These are phyloP conservation scores for Yamadazyma nakazawae DNA, from an alignment of 805 yeast species.

Conservation along the genomic window DNA sequence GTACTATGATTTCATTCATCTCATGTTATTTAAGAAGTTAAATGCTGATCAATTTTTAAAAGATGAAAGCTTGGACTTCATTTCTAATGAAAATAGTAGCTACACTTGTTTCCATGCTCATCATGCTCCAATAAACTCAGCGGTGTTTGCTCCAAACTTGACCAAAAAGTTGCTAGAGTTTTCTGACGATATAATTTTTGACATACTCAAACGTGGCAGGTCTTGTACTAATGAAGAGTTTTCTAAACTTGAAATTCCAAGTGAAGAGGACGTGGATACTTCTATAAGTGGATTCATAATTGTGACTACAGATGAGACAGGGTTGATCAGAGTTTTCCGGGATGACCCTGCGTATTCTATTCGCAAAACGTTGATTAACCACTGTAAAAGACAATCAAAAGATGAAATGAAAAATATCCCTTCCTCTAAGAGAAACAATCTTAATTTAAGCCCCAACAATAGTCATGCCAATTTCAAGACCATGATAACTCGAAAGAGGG, in stretches of 20 bases:
- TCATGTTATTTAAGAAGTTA: constrained; percentile 24
- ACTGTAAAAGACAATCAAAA: constrained; percentile 14
- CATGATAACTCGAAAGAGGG: not conserved
- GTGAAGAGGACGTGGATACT: constrained; percentile 9
- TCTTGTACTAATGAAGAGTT: constrained; percentile 7
- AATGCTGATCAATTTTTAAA: constrained; percentile 25
- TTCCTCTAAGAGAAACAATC: not conserved
- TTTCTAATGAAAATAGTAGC: constrained; percentile 51
- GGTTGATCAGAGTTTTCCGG: constrained; percentile 72
- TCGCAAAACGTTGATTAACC: constrained; percentile 22
- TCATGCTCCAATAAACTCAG: constrained; percentile 67
- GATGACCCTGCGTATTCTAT: constrained; percentile 63
- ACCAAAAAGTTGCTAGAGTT: constrained; percentile 63
- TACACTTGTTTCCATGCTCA: constrained; percentile 77
- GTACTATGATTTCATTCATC: constrained; percentile 25
- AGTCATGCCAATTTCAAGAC: constrained; percentile 5
- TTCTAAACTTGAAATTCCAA: constrained; percentile 4
- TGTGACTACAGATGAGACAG: constrained; percentile 73
- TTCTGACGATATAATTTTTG: constrained; percentile 79
- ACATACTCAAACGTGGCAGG: constrained; percentile 38
- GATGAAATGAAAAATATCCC: not conserved
- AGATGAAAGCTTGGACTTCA: constrained; percentile 20
- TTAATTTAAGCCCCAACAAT: constrained; percentile 4
- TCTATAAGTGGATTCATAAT: constrained; percentile 46
- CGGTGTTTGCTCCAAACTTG: constrained; percentile 70